Base-by-base conservation (phyloP, 352 stramenopile species). In the Phytophthora podocarpi region DNA sequence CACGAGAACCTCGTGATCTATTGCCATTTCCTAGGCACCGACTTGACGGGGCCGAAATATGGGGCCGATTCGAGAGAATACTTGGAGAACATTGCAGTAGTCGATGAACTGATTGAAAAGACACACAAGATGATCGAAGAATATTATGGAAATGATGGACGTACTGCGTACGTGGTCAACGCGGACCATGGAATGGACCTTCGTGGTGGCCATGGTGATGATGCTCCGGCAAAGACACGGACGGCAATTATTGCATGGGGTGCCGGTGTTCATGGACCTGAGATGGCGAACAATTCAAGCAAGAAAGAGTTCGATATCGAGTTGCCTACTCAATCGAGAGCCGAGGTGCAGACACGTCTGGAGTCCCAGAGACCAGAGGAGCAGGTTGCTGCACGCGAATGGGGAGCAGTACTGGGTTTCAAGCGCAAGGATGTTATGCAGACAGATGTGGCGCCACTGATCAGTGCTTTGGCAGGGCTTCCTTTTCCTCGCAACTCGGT, bases 141-240 rank as follows among this genome's bases (percentile, higher is more conserved):
- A 1, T 91, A 87, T 45, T 91, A 84, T 63, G 74, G 63, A 55
- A 67, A 87, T 21, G 86, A 93, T 69, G 74, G 67, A 20, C 56
- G 56, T 13, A 93, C 86, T 1, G 71, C 86, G 42, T 95, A 85
- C 49, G 72, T 95, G 26, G 87, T 95, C 48, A 95, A 67, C 16
- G 78, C 82, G 1, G 86, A 95, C 59, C 86, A 95, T 72, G 84
- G 86, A 34, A 95, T 95, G 86, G 87, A 86, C 62, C 79, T 87
- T 64, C 78, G 85, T 46, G 86, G 84, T 13, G 77, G 82, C 13
- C 86, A 95, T 24, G 86, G 84, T 6, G 81, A 93, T 37, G 72
- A 85, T 20, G 82, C 87, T 26, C 86, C 86, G 2, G 70, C 75
- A 15, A 93, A 93, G 56, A 95, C 84, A 10, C 75, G 86, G 5